Percentiles rank a stretch among this genome's conserved stretches.
Evolutionary conservation across 305 asterid genomes (phyloP).

Genomic region (Fraxinus xanthoxyloides): DNA sequence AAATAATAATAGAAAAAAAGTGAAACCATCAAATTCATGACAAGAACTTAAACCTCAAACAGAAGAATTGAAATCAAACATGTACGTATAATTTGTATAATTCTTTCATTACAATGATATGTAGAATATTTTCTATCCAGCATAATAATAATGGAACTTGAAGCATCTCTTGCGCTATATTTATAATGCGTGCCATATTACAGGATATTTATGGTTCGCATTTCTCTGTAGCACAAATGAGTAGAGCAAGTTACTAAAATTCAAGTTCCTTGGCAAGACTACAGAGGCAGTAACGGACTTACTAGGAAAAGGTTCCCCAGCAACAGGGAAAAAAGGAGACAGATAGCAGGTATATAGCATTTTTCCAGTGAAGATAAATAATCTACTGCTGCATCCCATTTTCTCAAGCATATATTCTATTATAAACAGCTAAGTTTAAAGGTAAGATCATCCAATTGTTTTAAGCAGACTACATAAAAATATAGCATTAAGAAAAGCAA

Average conservation of each 20-base stretch:
- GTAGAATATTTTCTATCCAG: not conserved
- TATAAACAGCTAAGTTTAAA: not conserved
- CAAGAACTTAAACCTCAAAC: not conserved
- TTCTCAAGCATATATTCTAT: not conserved
- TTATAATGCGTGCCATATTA: not conserved
- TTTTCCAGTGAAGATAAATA: not conserved
- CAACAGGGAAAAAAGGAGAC: not conserved
- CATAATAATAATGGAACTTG: not conserved
- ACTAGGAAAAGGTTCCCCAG: not conserved
- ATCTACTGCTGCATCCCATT: not conserved
- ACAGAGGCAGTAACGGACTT: not conserved
- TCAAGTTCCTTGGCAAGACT: not conserved
- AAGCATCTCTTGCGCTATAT: not conserved
- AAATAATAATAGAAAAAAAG: not conserved
- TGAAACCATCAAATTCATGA: not conserved
- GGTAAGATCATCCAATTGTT: not conserved
- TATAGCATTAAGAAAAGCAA: not conserved
- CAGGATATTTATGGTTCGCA: not conserved
- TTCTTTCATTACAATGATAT: not conserved
- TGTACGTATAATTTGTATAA: not conserved
- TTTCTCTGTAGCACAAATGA: not conserved
- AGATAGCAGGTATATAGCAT: not conserved
- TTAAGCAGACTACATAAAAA: not conserved
- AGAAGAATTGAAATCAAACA: not conserved
- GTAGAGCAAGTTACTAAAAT: not conserved